Percentiles rank a stretch among this genome's conserved stretches.
Conservation (phyloP, 2,329 filamentous ascomycete species). For the Venturia oleaginea region DNA sequence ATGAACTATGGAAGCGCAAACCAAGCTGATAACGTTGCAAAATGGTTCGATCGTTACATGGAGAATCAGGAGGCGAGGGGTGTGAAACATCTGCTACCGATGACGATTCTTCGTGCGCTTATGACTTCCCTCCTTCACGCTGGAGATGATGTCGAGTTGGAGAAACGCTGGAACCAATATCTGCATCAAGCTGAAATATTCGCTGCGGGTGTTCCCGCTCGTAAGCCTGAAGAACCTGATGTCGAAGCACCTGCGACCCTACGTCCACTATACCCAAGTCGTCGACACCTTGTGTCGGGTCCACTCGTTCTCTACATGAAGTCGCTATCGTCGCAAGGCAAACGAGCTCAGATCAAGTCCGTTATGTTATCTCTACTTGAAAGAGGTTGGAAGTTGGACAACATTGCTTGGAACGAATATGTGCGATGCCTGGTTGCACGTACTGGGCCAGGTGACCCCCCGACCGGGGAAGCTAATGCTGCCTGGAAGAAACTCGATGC, state of each 20-base stretch:
- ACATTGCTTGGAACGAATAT: constrained; percentile 71
- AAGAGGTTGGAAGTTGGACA: constrained; percentile 65
- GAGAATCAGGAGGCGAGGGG: constrained; percentile 19
- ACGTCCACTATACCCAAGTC: constrained; percentile 23
- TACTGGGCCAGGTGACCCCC: background rate
- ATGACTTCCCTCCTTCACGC: constrained; percentile 58
- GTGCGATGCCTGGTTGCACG: constrained; percentile 55
- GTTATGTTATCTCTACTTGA: constrained; percentile 47
- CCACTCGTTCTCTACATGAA: constrained; percentile 40
- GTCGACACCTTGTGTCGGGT: constrained; percentile 34
- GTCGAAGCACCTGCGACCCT: background rate
- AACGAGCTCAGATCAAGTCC: constrained; percentile 24
- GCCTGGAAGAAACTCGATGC: background rate
- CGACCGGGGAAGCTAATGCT: background rate
- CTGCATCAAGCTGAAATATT: constrained; percentile 17
- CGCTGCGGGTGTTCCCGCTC: background rate
- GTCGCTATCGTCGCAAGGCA: constrained; percentile 42
- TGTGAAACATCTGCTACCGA: constrained; percentile 31
- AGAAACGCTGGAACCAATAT: constrained; percentile 56
- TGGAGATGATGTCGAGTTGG: constrained; percentile 50
- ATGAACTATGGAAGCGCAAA: constrained; percentile 8
- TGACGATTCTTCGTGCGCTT: constrained; percentile 51
- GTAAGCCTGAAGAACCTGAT: background rate
- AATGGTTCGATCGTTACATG: constrained; percentile 48
- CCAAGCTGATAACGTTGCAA: constrained; percentile 21